Evolutionary conservation across 345 rosid species (phyloP).

Genomic region (Durio zibethinus): DNA sequence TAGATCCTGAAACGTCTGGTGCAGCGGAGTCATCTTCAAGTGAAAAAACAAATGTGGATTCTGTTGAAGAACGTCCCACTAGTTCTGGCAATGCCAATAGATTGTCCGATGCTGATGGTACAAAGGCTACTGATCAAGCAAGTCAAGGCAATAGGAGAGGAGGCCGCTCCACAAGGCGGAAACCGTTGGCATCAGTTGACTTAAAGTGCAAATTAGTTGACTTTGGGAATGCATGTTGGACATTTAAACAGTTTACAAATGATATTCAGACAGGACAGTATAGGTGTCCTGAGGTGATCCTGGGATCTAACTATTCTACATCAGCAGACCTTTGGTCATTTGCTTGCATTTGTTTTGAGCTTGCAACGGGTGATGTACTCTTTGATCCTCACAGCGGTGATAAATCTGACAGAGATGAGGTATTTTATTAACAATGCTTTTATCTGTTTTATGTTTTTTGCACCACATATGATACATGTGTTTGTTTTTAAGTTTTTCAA

Average conservation of each 20-base stretch:
- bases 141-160: constrained; percentile 43
- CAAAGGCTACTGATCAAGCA: constrained; percentile 27
- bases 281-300: constrained; percentile 69
- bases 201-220: constrained; percentile 69
- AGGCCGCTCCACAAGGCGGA: constrained; percentile 41
- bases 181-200: constrained; percentile 43
- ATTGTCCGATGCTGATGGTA: constrained; percentile 40
- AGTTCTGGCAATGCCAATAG: constrained; percentile 30
- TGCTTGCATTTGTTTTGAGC: constrained; percentile 81
- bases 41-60: constrained; percentile 26
- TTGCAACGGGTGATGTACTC: constrained; percentile 71
- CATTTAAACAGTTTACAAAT: constrained; percentile 66
- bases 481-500: not conserved
- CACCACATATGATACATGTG: not conserved
- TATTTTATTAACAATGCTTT: constrained; percentile 13
- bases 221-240: constrained; percentile 85
- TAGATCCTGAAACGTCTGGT: constrained; percentile 37
- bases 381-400: constrained; percentile 76
- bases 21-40: constrained; percentile 27
- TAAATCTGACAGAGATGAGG: constrained; percentile 77
- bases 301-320: constrained; percentile 76
- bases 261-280: constrained; percentile 78
- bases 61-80: constrained; percentile 33
- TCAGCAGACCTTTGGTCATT: constrained; percentile 80
- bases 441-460: not conserved